phyloP scores from a whole-genome alignment of 805 yeast species.

The Cyberlindnera bimundalis region DNA sequence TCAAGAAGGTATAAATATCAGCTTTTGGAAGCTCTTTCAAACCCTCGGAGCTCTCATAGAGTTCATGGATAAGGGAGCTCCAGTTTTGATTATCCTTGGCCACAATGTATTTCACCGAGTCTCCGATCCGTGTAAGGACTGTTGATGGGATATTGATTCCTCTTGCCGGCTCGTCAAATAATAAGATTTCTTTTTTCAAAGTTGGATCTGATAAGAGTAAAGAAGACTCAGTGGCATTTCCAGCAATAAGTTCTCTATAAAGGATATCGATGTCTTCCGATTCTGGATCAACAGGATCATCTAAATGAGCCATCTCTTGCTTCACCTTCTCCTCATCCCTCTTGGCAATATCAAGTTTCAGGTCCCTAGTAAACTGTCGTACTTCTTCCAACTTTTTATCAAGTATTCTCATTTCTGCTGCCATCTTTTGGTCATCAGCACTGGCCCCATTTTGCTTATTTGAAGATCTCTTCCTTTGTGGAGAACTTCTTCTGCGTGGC shows the following conservation, averaged over 20 bases:
- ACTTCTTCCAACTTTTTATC: slow-evolving; percentile 21
- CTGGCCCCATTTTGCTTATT: slow-evolving; percentile 1
- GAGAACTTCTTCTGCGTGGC: slow-evolving; percentile 2
- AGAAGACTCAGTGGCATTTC: neutral
- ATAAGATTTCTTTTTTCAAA: neutral
- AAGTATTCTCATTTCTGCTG: slow-evolving; percentile 10
- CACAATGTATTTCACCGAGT: slow-evolving; percentile 38
- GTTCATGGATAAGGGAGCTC: slow-evolving; percentile 31
- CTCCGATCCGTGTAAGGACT: slow-evolving; percentile 38
- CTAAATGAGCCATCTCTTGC: slow-evolving; percentile 13
- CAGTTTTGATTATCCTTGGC: slow-evolving; percentile 42
- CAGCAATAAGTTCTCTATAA: slow-evolving; percentile 15
- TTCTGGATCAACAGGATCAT: slow-evolving; percentile 17
- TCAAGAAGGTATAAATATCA: slow-evolving; percentile 35
- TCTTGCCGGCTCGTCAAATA: slow-evolving; percentile 26
- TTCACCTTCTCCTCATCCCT: slow-evolving; percentile 16
- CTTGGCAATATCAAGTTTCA: slow-evolving; percentile 17
- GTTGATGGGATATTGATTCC: slow-evolving; percentile 32
- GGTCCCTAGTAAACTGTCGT: slow-evolving; percentile 13
- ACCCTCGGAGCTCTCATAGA: slow-evolving; percentile 31
- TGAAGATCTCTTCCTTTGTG: neutral
- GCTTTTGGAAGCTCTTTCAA: slow-evolving; percentile 29
- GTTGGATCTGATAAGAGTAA: neutral
- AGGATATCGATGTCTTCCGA: slow-evolving; percentile 21
- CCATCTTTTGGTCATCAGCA: neutral